Conservation (phyloP, 2,329 filamentous ascomycete genomes). For the Fusarium sp. region DNA sequence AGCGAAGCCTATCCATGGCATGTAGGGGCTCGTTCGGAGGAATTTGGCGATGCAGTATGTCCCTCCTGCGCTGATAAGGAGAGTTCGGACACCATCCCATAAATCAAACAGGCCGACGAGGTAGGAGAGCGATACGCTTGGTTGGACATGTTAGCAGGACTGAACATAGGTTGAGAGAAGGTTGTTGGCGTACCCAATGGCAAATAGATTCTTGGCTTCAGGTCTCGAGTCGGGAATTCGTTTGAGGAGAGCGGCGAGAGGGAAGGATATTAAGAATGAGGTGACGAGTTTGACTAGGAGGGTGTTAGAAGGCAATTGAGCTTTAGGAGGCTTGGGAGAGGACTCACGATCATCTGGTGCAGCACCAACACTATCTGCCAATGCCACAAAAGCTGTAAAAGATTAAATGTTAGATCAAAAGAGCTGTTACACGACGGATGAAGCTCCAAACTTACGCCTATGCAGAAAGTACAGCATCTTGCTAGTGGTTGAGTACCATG, state of each 20-base stretch:
- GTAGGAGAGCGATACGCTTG: conserved; percentile 85
- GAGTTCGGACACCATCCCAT: conserved; percentile 83
- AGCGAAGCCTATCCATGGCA: conserved; percentile 96
- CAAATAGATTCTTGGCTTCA: conserved; percentile 88
- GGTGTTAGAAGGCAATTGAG: conserved; percentile 23
- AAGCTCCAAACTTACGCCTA: conserved; percentile 28
- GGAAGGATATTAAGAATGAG: conserved; percentile 92
- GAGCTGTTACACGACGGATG: not conserved
- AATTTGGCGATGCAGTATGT: conserved; percentile 87
- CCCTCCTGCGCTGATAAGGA: conserved; percentile 81
- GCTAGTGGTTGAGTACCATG: conserved; percentile 1
- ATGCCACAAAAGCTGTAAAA: conserved; percentile 49
- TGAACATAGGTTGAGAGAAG: not conserved
- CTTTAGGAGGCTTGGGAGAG: not conserved
- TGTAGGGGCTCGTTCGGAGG: conserved; percentile 82
- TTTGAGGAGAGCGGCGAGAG: conserved; percentile 88
- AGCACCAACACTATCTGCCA: conserved; percentile 48
- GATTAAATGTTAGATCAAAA: conserved; percentile 21
- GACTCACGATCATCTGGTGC: conserved; percentile 54
- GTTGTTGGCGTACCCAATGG: conserved; percentile 69
- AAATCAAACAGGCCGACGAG: conserved; percentile 93
- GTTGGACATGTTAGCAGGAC: conserved; percentile 2
- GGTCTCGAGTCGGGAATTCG: conserved; percentile 87
- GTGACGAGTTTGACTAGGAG: conserved; percentile 87
- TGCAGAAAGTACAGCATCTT: conserved; percentile 37